Evolutionary conservation across 371 early-diverging fungal species (phyloP), one percentile per base, ranked within the genome.

Genomic region (Capniomyces stellatus): DNA sequence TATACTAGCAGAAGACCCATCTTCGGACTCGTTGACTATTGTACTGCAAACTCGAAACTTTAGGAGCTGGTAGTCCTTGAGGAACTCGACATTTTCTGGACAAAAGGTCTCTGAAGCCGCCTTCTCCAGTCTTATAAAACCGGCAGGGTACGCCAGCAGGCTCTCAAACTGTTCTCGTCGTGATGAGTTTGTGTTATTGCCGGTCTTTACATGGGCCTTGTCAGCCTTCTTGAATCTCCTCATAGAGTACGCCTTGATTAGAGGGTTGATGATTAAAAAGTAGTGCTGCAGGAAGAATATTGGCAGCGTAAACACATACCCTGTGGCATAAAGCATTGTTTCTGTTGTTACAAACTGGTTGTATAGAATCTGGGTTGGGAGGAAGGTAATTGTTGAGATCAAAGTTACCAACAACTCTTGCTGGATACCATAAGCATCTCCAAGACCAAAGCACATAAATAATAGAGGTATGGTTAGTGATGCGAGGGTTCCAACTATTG

Each of bases 81-180:
- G 29, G 48, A 54, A 54, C 24, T n/a, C 49, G 24, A 54, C 42
- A 24, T 54, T 54, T 23, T 54, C 54, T 2, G 54, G 54, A 41
- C 54, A 54, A 50, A 54, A 54, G 19, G 54, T 54, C 22, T 50
- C 47, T n/a, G 8, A 8, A 12, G 54, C 54, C 2, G 54, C 54
- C 22, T 54, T 50, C 12, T 35, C 39, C 30, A 54, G 43, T 30
- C 50, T 1, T 12, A 28, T 3, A 24, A 54, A 50, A 4, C 54
- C 54, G 2, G 29, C 54, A 18, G 54, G 42, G 27, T 44, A 54
- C 2, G 35, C 54, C 13, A 54, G 24, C 3, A 54, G 51, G 15
- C 24, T 18, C 31, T 54, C 54, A 41, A 54, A 54, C 21, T 41
- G 54, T 46, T 54, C 54, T 21, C 43, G 23, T 24, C 49, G 39